phyloP scores from a whole-genome alignment of 2,329 filamentous ascomycete species.

The Monilinia polystroma region DNA sequence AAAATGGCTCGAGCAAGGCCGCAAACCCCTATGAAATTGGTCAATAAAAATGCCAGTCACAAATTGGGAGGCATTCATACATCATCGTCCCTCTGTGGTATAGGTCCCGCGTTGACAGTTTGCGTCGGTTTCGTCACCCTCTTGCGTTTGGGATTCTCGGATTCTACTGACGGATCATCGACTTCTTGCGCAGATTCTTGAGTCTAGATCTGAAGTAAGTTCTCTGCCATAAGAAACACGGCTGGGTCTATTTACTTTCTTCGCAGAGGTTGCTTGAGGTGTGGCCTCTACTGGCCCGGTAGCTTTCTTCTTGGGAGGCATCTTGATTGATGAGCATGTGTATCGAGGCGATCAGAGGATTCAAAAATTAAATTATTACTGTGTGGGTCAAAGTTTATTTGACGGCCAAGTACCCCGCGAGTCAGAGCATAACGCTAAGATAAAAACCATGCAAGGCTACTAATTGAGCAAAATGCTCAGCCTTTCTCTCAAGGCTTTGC shows the following conservation, averaged over 20 bases:
- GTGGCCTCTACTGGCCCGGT: conserved; percentile 17
- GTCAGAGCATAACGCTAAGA: conserved; percentile 15
- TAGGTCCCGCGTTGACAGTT: conserved; percentile 27
- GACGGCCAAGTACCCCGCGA: conserved; percentile 16
- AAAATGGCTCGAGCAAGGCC: conserved; percentile 66
- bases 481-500: background rate
- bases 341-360: background rate
- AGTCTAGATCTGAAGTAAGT: conserved; percentile 9
- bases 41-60: background rate
- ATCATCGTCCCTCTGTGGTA: conserved; percentile 33
- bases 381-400: conserved; percentile 18
- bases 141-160: conserved; percentile 34
- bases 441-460: conserved; percentile 11
- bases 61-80: conserved; percentile 24
- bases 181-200: conserved; percentile 15
- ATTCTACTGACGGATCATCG: conserved; percentile 23
- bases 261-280: conserved; percentile 1
- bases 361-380: conserved; percentile 20
- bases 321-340: conserved; percentile 8
- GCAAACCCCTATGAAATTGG: conserved; percentile 50
- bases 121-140: conserved; percentile 27
- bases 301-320: conserved; percentile 25
- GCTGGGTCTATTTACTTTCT: conserved; percentile 2
- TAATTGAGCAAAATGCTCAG: background rate
- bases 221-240: background rate